phyloP scores from a whole-genome alignment of 2,329 filamentous ascomycete species.

The Dendrostoma leiphaemia region DNA sequence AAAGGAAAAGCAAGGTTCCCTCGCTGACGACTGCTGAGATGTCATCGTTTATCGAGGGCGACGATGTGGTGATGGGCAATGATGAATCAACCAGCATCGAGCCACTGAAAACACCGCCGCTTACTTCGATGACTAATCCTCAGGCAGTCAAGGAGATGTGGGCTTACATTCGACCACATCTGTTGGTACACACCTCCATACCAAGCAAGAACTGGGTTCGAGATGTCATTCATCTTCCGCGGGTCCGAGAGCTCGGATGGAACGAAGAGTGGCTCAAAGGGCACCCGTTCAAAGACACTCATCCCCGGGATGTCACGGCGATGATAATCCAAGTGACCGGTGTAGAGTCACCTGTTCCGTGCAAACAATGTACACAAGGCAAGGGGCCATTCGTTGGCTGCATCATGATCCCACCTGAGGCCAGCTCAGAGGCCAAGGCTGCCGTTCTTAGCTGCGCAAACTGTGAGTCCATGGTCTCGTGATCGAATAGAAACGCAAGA shows the following conservation, averaged over 20 bases:
- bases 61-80: not conserved
- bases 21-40: not conserved
- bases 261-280: conserved; percentile 23
- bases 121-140: not conserved
- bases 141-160: conserved; percentile 21
- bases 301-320: conserved; percentile 27
- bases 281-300: conserved; percentile 23
- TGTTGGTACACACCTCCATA: conserved; percentile 19
- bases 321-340: conserved; percentile 32
- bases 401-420: conserved; percentile 18
- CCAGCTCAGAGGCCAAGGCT: conserved; percentile 4
- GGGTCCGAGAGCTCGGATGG: conserved; percentile 28
- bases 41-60: not conserved
- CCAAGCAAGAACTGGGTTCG: conserved; percentile 22
- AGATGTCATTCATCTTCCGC: conserved; percentile 25
- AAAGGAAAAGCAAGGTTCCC: not conserved
- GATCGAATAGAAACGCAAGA: no score
- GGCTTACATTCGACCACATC: conserved; percentile 26
- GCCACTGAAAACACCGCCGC: not conserved
- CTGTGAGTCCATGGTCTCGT: conserved; percentile 6
- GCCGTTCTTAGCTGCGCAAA: conserved; percentile 14
- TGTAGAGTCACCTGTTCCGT: conserved; percentile 25
- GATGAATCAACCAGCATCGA: not conserved
- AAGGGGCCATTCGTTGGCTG: conserved; percentile 30
- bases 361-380: conserved; percentile 23